Conservation (phyloP, 2,329 filamentous ascomycete species). For the Grosmannia penicillata region DNA sequence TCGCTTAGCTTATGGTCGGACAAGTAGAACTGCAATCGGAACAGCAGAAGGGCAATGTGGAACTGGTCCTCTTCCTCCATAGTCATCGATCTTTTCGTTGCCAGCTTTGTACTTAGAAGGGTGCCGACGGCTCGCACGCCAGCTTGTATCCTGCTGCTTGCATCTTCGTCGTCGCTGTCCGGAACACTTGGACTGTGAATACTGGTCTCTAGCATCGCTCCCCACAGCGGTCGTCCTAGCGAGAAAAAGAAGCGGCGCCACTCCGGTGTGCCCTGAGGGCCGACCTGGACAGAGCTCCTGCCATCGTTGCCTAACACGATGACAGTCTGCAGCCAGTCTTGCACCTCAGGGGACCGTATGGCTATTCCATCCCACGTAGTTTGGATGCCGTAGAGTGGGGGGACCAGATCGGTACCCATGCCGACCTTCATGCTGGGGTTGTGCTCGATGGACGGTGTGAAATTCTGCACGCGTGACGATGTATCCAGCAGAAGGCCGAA, state of each 20-base stretch:
- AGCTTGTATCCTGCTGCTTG: neutral
- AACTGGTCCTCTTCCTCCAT: neutral
- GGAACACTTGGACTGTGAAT: neutral
- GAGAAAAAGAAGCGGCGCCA: constrained; percentile 1
- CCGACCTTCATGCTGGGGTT: neutral
- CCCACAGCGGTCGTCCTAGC: neutral
- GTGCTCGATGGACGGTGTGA: neutral
- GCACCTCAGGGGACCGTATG: neutral
- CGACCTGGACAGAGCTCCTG: too few species aligned
- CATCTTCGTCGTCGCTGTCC: neutral
- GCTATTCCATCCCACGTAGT: constrained; percentile 1
- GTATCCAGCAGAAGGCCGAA: constrained; percentile 3
- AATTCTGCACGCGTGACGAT: neutral
- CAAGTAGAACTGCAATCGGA: neutral
- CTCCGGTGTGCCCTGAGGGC: neutral
- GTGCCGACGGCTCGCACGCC: neutral
- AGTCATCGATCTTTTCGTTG: neutral
- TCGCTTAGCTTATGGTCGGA: constrained; percentile 2
- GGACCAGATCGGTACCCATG: neutral
- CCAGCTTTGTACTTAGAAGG: neutral
- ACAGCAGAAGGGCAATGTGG: neutral
- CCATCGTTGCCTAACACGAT: too few species aligned
- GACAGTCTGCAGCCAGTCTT: neutral
- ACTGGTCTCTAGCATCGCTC: neutral
- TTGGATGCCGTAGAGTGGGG: constrained; percentile 1